Conservation (phyloP, 176 grass and related monocot genomes). For the Saccharum spontaneum region DNA sequence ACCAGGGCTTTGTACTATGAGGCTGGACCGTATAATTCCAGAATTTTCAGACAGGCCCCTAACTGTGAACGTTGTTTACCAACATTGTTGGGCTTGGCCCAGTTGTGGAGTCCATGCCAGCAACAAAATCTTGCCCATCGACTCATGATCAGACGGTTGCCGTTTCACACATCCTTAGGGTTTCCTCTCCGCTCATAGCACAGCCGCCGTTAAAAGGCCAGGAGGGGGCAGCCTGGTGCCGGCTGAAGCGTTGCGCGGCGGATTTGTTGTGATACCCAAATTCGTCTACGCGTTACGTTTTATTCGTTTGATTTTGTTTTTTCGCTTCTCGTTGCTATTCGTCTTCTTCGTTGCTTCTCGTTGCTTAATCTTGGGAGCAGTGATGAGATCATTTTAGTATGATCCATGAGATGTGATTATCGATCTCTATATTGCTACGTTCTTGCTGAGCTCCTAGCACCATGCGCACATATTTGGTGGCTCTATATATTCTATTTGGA, state of each 20-base stretch:
- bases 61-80: not conserved
- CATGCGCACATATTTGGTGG: accelerated
- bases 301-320: not conserved
- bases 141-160: not conserved
- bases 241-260: not conserved
- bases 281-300: not conserved
- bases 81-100: constrained; percentile 12
- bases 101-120: not conserved
- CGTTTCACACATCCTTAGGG: constrained; percentile 6
- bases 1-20: too few species aligned
- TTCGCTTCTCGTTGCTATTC: not conserved
- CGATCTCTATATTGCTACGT: constrained; percentile 61
- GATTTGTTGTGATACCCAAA: not conserved
- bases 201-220: constrained; percentile 17
- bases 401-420: constrained; percentile 58
- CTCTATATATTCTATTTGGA: not conserved
- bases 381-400: constrained; percentile 56
- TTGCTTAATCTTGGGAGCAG: constrained; percentile 19
- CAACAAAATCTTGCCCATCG: not conserved
- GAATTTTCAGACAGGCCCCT: not conserved
- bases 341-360: not conserved
- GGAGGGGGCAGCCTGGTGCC: too few species aligned
- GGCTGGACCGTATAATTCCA: too few species aligned
- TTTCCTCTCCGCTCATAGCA: not conserved
- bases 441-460: constrained; percentile 59